A percentile compares a stretch with the other conserved stretches of the same genome.
phyloP scores from a whole-genome alignment of 805 yeast genomes.

The Suhomyces vadensis region DNA sequence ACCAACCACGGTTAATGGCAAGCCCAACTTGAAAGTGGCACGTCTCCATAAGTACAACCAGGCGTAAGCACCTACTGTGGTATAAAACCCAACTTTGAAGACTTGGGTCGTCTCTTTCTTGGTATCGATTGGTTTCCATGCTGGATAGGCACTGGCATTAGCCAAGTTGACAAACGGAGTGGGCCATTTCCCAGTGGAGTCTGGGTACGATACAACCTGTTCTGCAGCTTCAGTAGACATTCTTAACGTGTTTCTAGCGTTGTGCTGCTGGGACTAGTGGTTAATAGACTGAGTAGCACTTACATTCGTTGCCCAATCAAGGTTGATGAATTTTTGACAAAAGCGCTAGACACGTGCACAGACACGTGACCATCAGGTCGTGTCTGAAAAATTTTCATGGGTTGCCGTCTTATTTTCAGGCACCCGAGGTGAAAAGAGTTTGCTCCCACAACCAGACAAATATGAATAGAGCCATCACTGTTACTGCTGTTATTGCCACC shows the following conservation, averaged over 20 bases:
- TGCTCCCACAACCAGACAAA: slow-evolving; percentile 3
- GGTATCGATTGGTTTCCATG: slow-evolving; percentile 58
- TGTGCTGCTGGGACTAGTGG: too few species aligned
- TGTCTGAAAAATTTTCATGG: slow-evolving; percentile 4
- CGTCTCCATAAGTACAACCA: slow-evolving; percentile 46
- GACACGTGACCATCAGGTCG: slow-evolving; percentile 3
- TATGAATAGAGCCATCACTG: slow-evolving; percentile 32
- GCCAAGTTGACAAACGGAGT: slow-evolving; percentile 42
- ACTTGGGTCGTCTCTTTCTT: slow-evolving; percentile 49
- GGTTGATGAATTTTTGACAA: slow-evolving; percentile 1
- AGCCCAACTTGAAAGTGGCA: slow-evolving; percentile 42
- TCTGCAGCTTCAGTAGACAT: slow-evolving; percentile 1
- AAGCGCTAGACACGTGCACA: neutral
- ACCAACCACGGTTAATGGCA: slow-evolving; percentile 40
- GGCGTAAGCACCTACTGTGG: slow-evolving; percentile 52
- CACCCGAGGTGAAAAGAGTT: neutral
- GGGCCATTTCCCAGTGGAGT: slow-evolving; percentile 43
- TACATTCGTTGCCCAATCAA: slow-evolving; percentile 8
- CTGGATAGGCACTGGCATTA: slow-evolving; percentile 43
- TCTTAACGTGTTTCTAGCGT: neutral
- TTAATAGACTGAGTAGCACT: too few species aligned
- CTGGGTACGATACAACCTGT: slow-evolving; percentile 24
- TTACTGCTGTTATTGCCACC: slow-evolving; percentile 49
- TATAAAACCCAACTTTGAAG: slow-evolving; percentile 46
- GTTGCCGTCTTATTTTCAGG: neutral